Evolutionary conservation across 2,329 filamentous ascomycete genomes (phyloP).

Genomic region (Paracamarosporium sp.): DNA sequence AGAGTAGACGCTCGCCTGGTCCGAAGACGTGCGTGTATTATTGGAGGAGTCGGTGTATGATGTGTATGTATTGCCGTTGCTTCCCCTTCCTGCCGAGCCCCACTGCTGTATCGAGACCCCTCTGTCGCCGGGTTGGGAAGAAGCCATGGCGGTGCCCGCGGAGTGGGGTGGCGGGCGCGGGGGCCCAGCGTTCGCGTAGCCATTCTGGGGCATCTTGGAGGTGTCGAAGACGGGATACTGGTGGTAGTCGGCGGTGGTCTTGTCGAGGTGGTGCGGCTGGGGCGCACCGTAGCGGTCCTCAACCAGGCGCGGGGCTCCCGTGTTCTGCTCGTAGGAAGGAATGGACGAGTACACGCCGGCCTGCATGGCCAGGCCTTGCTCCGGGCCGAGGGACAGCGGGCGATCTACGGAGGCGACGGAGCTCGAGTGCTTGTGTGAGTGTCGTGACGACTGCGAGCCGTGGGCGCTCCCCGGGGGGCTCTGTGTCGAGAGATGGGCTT

Average conservation of each 20-base stretch:
- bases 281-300: constrained; percentile 73
- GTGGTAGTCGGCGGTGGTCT: constrained; percentile 79
- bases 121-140: constrained; percentile 70
- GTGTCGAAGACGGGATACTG: constrained; percentile 82
- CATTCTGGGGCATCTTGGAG: constrained; percentile 55
- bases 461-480: constrained; percentile 67
- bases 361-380: constrained; percentile 70
- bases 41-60: constrained; percentile 51
- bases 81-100: constrained; percentile 54
- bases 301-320: constrained; percentile 72
- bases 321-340: constrained; percentile 77
- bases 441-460: constrained; percentile 75
- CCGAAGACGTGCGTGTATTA: constrained; percentile 64
- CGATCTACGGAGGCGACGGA: constrained; percentile 70
- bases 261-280: constrained; percentile 83
- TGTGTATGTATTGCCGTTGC: constrained; percentile 30
- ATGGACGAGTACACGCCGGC: constrained; percentile 87
- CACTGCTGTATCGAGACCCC: constrained; percentile 80
- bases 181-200: constrained; percentile 60
- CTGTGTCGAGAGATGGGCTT: constrained; percentile 62
- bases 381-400: constrained; percentile 67
- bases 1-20: constrained; percentile 71
- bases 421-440: constrained; percentile 57
- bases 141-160: constrained; percentile 68
- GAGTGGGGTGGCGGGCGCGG: constrained; percentile 66